These are phyloP conservation scores for Rhytidhysteron rufulum DNA, from an alignment of 2,329 filamentous ascomycete genomes.

Conservation along the genomic window DNA sequence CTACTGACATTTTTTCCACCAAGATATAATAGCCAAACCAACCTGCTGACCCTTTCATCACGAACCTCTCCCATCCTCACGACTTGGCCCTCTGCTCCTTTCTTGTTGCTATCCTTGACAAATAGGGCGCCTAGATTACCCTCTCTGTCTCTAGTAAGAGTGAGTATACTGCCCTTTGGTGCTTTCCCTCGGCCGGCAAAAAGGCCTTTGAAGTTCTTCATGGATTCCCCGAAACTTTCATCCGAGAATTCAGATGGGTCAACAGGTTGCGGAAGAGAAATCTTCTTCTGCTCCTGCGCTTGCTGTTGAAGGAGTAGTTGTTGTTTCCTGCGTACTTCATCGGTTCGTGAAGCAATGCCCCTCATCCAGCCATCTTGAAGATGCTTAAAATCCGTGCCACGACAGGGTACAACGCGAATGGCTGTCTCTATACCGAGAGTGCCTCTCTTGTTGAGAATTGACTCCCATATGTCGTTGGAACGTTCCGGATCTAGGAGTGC, in stretches of 20 bases:
- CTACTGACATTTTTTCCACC: conserved; percentile 83
- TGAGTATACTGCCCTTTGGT: conserved; percentile 73
- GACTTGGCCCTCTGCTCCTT: conserved; percentile 42
- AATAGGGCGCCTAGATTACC: conserved; percentile 53
- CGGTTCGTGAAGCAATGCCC: conserved; percentile 71
- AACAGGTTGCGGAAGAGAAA: conserved; percentile 28
- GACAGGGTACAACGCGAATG: conserved; percentile 82
- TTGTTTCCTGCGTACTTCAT: conserved; percentile 42
- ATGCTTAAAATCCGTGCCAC: conserved; percentile 92
- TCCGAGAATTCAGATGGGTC: conserved; percentile 55
- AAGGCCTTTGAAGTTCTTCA: conserved; percentile 75
- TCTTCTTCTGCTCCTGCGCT: conserved; percentile 34
- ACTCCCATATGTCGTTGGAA: conserved; percentile 71
- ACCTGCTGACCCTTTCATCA: conserved; percentile 75
- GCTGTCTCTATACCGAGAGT: conserved; percentile 61
- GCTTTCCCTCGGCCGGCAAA: conserved; percentile 75
- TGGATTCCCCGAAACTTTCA: conserved; percentile 69
- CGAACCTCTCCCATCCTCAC: conserved; percentile 65
- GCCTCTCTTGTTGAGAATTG: conserved; percentile 58
- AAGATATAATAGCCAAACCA: conserved; percentile 88
- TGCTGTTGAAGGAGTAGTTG: conserved; percentile 39
- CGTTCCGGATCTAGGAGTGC: conserved; percentile 65
- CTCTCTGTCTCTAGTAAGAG: conserved; percentile 63
- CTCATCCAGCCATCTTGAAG: conserved; percentile 87
- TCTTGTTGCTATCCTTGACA: conserved; percentile 23